Base-by-base conservation (phyloP, 1,284 basidiomycete genomes). In the Anthracocystis setariae region DNA sequence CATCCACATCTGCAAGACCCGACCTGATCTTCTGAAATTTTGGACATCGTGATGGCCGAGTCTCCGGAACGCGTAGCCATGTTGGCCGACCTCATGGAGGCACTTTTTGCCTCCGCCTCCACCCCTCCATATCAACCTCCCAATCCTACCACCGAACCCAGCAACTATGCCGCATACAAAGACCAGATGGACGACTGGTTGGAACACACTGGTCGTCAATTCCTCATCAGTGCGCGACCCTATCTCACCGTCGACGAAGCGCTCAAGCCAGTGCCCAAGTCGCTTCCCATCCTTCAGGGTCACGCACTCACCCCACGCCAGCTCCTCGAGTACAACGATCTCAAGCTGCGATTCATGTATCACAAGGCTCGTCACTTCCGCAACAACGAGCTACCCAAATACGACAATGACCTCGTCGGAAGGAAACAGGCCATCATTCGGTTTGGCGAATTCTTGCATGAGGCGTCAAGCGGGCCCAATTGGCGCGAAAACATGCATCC, bases 291-390 rank as follows among this genome's bases (percentile, higher is more conserved):
- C 0, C 47, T 59, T 10, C 35, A 8, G 5, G 37, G 59, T 2
- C 5, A 24, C 15, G 46, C 63, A 5, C 35, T 67, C 9, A 60
- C 57, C 2, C 64, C 64, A 17, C 57, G 64, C 18, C 57, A 67
- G 29, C 52, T 48, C 0, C 56, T 48, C 5, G 48, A 57, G 18
- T 29, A 60, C 12, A 23, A 29, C 4, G 2, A n/a, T 2, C 32
- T 29, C 15, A 60, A 52, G 13, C 3, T 0, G 3, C 45, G 46
- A 21, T 67, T 29, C 15, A 8, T 49, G 8, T 4, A 23, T n/a
- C 23, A 67, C 48, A 43, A 57, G 29, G 37, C 53, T 1, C 64
- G 64, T 7, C 21, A 27, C 1, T 48, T 60, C 17, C 64, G 64
- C 32, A 7, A 42, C 32, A 7, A 42, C 21, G 57, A 60, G 49